Evolutionary conservation across 1,284 basidiomycete genomes (phyloP).

Genomic region (Anthracocystis walkeri): DNA sequence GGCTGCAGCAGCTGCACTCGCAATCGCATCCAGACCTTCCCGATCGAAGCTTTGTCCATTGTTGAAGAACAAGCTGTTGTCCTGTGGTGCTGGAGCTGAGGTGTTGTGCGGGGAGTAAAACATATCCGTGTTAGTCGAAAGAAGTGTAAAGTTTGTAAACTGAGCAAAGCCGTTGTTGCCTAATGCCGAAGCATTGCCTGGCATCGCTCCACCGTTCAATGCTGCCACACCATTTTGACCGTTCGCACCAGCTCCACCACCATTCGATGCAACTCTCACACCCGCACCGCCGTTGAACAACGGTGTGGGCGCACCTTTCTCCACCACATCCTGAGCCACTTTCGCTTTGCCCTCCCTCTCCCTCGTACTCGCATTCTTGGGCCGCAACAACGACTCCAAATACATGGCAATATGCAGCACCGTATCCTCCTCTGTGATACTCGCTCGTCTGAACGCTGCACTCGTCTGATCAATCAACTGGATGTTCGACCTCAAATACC

Average conservation of each 20-base stretch:
- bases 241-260: neutral
- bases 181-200: neutral
- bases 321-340: neutral
- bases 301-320: neutral
- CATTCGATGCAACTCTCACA: neutral
- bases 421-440: constrained; percentile 46
- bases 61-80: constrained; percentile 22
- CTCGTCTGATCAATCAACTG: constrained; percentile 46
- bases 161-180: constrained; percentile 22
- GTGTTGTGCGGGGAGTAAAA: constrained; percentile 27
- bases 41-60: constrained; percentile 17
- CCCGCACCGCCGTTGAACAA: neutral
- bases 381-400: constrained; percentile 43
- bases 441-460: constrained; percentile 40
- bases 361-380: constrained; percentile 32
- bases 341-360: neutral
- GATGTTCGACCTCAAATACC: constrained; percentile 45
- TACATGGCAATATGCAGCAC: constrained; percentile 45
- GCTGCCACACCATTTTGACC: neutral
- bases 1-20: constrained; percentile 38
- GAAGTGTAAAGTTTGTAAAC: constrained; percentile 36
- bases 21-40: constrained; percentile 38
- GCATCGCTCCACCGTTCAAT: constrained; percentile 12
- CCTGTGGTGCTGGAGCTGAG: neutral
- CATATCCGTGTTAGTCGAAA: constrained; percentile 34